Percentiles rank a stretch among this genome's conserved stretches.
Evolutionary conservation across 768 basidiomycete genomes (phyloP).

Genomic region (Phaffia australis): DNA sequence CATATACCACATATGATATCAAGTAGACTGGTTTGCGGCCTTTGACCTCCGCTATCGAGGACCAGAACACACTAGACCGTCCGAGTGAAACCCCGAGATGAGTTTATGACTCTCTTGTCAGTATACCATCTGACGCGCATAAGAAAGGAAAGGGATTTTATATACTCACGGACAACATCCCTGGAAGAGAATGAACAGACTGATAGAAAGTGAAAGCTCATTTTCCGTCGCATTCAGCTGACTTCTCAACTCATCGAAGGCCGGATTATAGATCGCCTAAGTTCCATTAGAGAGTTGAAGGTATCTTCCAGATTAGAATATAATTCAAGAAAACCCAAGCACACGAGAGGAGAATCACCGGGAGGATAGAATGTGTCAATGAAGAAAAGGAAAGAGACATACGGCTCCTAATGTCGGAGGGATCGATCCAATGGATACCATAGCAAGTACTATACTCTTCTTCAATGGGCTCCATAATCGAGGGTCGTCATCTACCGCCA

Average conservation of each 20-base stretch:
- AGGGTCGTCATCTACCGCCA: conserved; percentile 40
- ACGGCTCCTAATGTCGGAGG: conserved; percentile 36
- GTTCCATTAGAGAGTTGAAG: neutral
- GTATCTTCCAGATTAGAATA: neutral
- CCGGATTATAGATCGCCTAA: conserved; percentile 38
- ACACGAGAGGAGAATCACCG: neutral
- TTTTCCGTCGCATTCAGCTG: conserved; percentile 35
- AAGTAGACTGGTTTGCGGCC: conserved; percentile 32
- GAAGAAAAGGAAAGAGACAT: conserved; percentile 1
- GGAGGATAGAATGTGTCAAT: neutral
- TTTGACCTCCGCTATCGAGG: conserved; percentile 30
- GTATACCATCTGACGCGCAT: neutral
- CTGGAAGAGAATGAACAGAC: conserved; percentile 35
- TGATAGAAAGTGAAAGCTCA: conserved; percentile 36
- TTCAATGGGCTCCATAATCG: conserved; percentile 36
- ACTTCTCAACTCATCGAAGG: conserved; percentile 35
- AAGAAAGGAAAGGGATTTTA: neutral
- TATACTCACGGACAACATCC: conserved; percentile 28
- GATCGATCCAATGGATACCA: conserved; percentile 31
- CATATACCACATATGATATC: conserved; percentile 34
- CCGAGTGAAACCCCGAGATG: conserved; percentile 29
- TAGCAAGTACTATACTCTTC: conserved; percentile 30
- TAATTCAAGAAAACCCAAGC: neutral
- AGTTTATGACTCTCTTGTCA: neutral
- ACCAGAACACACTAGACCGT: conserved; percentile 30